Evolutionary conservation across 805 yeast species (phyloP).

Genomic region (Yarrowia keelungensis): DNA sequence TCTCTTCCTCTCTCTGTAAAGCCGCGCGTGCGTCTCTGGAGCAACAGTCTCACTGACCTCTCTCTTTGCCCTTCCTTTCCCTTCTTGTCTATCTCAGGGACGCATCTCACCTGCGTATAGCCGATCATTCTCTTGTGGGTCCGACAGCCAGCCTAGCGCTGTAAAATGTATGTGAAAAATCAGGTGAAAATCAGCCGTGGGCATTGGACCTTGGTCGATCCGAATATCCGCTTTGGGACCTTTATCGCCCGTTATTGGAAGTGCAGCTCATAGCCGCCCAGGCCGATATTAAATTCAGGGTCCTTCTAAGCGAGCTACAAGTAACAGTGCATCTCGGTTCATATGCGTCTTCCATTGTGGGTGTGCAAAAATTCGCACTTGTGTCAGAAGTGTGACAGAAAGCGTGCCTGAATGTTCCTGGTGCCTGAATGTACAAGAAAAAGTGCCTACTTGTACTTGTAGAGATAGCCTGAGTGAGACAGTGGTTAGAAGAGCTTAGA

Average conservation of each 20-base stretch:
- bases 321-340: background rate
- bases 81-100: background rate
- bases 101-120: constrained; percentile 4
- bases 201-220: too few species aligned
- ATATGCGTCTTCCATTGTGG: background rate
- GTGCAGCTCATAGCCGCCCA: too few species aligned
- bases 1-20: background rate
- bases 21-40: background rate
- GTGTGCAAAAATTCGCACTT: background rate
- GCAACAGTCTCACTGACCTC: background rate
- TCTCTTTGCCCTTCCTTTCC: too few species aligned
- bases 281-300: constrained; percentile 2
- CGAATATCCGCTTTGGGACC: too few species aligned
- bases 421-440: constrained; percentile 3
- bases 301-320: background rate
- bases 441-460: background rate
- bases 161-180: too few species aligned
- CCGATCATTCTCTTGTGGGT: constrained; percentile 13
- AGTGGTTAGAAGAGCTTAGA: background rate
- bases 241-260: too few species aligned
- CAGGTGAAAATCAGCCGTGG: too few species aligned
- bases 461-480: background rate
- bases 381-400: background rate
- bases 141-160: background rate
- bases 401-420: constrained; percentile 22